Evolutionary conservation across 106 monocot species (phyloP).

Genomic region (Hemerocallis citrina): DNA sequence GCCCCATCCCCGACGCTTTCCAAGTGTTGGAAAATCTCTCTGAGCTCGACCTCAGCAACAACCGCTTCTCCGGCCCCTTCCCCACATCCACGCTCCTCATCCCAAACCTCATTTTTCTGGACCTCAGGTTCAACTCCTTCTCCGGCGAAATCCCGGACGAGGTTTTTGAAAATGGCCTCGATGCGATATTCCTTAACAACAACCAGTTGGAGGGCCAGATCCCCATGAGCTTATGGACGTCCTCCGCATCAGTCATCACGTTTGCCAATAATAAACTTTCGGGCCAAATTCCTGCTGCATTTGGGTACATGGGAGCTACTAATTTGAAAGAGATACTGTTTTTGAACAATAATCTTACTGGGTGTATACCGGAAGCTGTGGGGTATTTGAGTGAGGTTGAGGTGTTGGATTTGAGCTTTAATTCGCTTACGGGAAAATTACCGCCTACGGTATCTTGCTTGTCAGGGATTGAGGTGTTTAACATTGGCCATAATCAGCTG

Average conservation of each 20-base stretch:
- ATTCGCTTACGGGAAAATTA: conserved; percentile 57
- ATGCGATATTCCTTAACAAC: conserved; percentile 66
- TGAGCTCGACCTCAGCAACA: conserved; percentile 94
- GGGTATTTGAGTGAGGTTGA: conserved; percentile 47
- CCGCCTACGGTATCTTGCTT: conserved; percentile 64
- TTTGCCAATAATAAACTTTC: conserved; percentile 66
- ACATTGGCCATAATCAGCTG: conserved; percentile 74
- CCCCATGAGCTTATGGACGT: conserved; percentile 42
- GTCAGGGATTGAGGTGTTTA: conserved; percentile 60
- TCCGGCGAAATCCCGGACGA: conserved; percentile 43
- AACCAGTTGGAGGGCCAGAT: conserved; percentile 56
- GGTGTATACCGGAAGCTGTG: conserved; percentile 71
- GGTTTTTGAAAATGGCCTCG: conserved; percentile 36
- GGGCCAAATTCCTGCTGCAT: conserved; percentile 43
- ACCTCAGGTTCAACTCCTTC: conserved; percentile 57
- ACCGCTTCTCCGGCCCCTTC: conserved; percentile 65
- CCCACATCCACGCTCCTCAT: conserved; percentile 40
- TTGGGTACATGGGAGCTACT: conserved; percentile 24
- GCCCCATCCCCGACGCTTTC: conserved; percentile 49
- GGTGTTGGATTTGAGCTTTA: conserved; percentile 83
- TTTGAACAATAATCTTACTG: conserved; percentile 78
- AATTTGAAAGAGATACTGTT: conserved; percentile 46
- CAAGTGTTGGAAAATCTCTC: conserved; percentile 33
- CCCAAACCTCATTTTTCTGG: conserved; percentile 44
- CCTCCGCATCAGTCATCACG: conserved; percentile 54